phyloP scores from a whole-genome alignment of 257 asterid species.

The Parsonsia alboflavescens region DNA sequence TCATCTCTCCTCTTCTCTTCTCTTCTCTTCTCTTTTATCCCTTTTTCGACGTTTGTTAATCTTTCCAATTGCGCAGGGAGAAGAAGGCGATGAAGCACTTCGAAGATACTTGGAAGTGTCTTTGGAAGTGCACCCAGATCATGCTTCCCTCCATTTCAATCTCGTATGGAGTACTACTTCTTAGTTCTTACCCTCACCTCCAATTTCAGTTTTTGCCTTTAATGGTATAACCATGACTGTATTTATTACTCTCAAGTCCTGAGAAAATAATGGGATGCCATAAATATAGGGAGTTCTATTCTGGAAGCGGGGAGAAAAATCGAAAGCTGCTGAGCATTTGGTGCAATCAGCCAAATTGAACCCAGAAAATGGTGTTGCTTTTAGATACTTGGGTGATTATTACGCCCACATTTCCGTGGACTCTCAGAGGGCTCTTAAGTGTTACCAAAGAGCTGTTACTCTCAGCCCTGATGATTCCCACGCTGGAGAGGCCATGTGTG shows the following conservation, averaged over 20 bases:
- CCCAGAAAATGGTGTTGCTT: slow-evolving; percentile 71
- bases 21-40: not conserved
- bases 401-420: slow-evolving; percentile 49
- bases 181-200: not conserved
- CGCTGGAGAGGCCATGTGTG: slow-evolving; percentile 89
- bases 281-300: slow-evolving; percentile 51
- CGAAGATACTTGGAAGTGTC: slow-evolving; percentile 41
- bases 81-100: slow-evolving; percentile 14
- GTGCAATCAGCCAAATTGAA: slow-evolving; percentile 65
- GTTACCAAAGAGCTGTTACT: slow-evolving; percentile 83
- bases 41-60: not conserved
- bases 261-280: not conserved
- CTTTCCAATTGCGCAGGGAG: not conserved
- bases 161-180: slow-evolving; percentile 34
- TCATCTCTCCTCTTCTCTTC: not conserved
- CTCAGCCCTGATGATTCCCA: slow-evolving; percentile 80
- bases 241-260: not conserved
- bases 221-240: not conserved
- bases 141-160: slow-evolving; percentile 54
- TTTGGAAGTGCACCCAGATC: slow-evolving; percentile 43
- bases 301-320: slow-evolving; percentile 64
- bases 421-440: slow-evolving; percentile 82
- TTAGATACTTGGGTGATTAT: slow-evolving; percentile 83
- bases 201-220: not conserved
- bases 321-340: slow-evolving; percentile 73